Conservation (phyloP, 805 yeast species). For the Starmerella kuoi region DNA sequence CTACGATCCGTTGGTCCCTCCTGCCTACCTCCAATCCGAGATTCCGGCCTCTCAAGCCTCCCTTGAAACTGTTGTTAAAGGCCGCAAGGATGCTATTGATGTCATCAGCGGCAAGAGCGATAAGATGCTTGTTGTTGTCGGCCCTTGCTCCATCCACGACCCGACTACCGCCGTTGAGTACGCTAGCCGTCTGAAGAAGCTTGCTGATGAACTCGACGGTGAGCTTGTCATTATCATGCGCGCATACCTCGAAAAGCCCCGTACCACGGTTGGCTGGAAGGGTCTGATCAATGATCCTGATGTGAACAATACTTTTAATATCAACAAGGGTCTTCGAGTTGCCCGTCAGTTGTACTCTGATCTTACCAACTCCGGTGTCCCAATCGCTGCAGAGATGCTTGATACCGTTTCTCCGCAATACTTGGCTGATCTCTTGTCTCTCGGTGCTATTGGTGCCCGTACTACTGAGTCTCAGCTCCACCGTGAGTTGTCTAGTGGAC, state of each 20-base stretch:
- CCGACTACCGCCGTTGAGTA: conserved; percentile 80
- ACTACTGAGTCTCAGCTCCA: conserved; percentile 97
- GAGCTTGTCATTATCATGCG: conserved; percentile 88
- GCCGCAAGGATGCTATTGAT: conserved; percentile 66
- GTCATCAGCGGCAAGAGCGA: conserved; percentile 69
- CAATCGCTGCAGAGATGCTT: conserved; percentile 95
- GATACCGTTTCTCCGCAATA: conserved; percentile 96
- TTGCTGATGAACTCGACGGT: conserved; percentile 56
- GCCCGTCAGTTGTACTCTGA: conserved; percentile 77
- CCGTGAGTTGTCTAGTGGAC: conserved; percentile 93
- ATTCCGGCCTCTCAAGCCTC: conserved; percentile 46
- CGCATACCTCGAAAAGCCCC: conserved; percentile 95
- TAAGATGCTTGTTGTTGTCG: conserved; percentile 75
- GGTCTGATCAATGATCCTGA: conserved; percentile 97
- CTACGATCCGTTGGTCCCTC: conserved; percentile 88
- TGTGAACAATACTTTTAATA: conserved; percentile 80
- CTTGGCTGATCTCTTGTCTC: conserved; percentile 76
- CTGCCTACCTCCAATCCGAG: conserved; percentile 80
- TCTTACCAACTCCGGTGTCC: conserved; percentile 66
- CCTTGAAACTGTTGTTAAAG: conserved; percentile 57
- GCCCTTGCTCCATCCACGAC: conserved; percentile 96
- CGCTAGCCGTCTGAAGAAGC: conserved; percentile 52
- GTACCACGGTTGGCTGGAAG: conserved; percentile 99
- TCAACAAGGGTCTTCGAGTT: conserved; percentile 83
- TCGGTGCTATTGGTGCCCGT: conserved; percentile 98